A percentile compares a stretch with the other conserved stretches of the same genome.
These are phyloP conservation scores for Myriosclerotinia curreyana DNA, from an alignment of 2,329 filamentous ascomycete genomes.

Conservation along the genomic window DNA sequence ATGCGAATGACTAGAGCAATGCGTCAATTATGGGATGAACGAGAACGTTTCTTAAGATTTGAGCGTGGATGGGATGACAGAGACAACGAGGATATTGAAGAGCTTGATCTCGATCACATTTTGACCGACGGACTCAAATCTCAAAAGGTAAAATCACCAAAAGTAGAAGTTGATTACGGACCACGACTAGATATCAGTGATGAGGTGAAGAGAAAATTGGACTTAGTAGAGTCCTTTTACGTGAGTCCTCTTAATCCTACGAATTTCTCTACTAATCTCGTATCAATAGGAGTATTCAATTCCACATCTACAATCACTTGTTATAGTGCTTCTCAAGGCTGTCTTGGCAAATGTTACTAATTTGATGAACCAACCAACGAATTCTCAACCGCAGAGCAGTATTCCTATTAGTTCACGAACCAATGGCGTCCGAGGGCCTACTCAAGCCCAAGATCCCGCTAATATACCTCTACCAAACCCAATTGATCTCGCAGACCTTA, in stretches of 20 bases:
- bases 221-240: constrained; percentile 79
- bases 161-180: constrained; percentile 48
- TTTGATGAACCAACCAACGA: constrained; percentile 61
- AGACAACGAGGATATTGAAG: constrained; percentile 44
- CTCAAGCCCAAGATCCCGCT: constrained; percentile 35
- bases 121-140: constrained; percentile 45
- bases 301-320: constrained; percentile 84
- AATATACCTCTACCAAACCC: constrained; percentile 33
- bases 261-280: constrained; percentile 37
- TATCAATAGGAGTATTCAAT: constrained; percentile 63
- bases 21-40: constrained; percentile 90
- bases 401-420: constrained; percentile 34
- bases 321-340: constrained; percentile 88
- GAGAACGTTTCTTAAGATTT: constrained; percentile 86
- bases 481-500: constrained; percentile 44
- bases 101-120: constrained; percentile 44
- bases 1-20: constrained; percentile 91
- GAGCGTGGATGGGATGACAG: constrained; percentile 77
- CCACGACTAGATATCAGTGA: constrained; percentile 50
- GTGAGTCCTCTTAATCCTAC: constrained; percentile 51
- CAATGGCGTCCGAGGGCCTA: constrained; percentile 32
- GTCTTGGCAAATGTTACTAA: constrained; percentile 84
- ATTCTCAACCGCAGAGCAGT: constrained; percentile 28
- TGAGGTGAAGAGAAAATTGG: constrained; percentile 61
- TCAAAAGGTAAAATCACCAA: constrained; percentile 42